Conservation (phyloP, 2,329 filamentous ascomycete species). For the Septoria petroselini region DNA sequence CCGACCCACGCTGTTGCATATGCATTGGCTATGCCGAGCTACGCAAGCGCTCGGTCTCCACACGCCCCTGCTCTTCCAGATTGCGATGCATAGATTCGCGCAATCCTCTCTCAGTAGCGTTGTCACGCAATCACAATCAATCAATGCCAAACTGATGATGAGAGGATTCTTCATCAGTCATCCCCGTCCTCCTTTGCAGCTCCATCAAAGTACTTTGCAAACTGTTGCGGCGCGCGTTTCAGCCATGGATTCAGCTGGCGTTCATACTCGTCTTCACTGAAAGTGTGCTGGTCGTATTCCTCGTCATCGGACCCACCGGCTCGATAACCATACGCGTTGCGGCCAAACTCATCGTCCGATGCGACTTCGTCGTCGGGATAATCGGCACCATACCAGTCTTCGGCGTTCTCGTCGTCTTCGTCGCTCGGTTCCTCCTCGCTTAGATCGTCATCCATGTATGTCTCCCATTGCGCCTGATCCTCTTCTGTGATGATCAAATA, state of each 20-base stretch:
- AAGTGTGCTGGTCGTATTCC: constrained; percentile 36
- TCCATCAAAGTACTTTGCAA: constrained; percentile 24
- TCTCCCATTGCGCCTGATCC: constrained; percentile 57
- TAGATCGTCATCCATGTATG: constrained; percentile 53
- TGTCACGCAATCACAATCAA: too few relatives aligned
- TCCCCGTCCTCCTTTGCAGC: constrained; percentile 10
- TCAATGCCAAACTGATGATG: too few relatives aligned
- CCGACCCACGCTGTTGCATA: too few relatives aligned
- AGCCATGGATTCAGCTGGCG: constrained; percentile 35
- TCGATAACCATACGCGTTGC: constrained; percentile 44
- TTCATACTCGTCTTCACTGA: constrained; percentile 33
- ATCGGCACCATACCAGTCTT: constrained; percentile 75
- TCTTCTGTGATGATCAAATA: constrained; percentile 51
- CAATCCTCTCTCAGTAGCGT: too few relatives aligned
- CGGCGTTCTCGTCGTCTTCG: constrained; percentile 65
- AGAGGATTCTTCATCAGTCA: not conserved
- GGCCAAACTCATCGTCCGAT: constrained; percentile 63
- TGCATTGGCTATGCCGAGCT: too few relatives aligned
- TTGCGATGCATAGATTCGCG: too few relatives aligned
- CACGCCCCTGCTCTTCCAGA: too few relatives aligned
- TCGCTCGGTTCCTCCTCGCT: constrained; percentile 56
- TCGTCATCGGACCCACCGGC: constrained; percentile 43
- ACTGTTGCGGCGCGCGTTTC: constrained; percentile 29
- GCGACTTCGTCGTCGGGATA: constrained; percentile 78
- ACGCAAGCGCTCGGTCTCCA: too few relatives aligned